Evolutionary conservation across 1,284 basidiomycete genomes (phyloP), one percentile per base, ranked within the genome.

Genomic region (Anthracocystis setariae): DNA sequence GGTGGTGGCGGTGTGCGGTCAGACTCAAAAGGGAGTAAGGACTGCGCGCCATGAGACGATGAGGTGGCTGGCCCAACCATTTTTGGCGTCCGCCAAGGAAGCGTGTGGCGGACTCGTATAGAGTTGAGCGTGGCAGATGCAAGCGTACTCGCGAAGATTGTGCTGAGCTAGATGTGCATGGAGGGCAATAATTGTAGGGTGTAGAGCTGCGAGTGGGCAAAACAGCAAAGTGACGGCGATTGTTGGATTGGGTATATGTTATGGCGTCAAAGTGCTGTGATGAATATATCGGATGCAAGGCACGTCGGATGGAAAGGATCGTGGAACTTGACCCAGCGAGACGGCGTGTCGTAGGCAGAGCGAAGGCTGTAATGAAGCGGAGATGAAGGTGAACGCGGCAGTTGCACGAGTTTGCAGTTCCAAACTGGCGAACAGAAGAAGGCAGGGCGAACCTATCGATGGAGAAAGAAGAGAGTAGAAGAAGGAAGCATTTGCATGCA

Each of bases 21-120:
- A 37, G 61, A 54, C 42, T 68, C 54, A 18, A 68, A 61, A 33
- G 65, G 62, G 20, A 68, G 50, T 21, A 68, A 68, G 24, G 58
- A 62, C 24, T 38, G 47, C 13, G 18, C 50, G 29, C 46, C 50
- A 3, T 24, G 50, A 10, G 47, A 35, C 46, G 45, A 37, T 0
- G 55, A 49, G 12, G 24, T 39, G n/a, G 54, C 25, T n/a, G 40
- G 18, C 27, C 58, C 55, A n/a, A 55, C 62, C 62, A 65, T 65
- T 8, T 8, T n/a, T 13, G 8, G 8, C 32, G 25, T 23, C 33
- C 21, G 23, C 25, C 8, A 29, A 25, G 38, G 38, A 12, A 12
- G 38, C n/a, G 7, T 5, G 12, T 29, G 29, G 12, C 29, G 29
- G 29, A 12, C 29, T 29, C 5, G 7, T 29, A 29, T 12, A 12